Evolutionary conservation across 805 yeast species (phyloP).

Genomic region (Scheffersomyces ergatensis): DNA sequence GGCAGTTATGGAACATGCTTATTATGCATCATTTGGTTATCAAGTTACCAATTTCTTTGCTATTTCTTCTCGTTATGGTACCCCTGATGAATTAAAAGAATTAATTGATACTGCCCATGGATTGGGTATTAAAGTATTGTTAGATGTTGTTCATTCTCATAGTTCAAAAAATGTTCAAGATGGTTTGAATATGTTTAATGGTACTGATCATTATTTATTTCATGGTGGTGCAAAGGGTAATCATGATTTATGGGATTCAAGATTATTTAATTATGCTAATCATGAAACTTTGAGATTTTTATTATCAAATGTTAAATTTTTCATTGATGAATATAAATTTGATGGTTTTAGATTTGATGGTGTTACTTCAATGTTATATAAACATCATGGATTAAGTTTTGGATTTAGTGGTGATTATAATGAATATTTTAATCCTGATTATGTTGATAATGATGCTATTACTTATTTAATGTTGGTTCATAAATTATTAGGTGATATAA

Average conservation of each 20-base stretch:
- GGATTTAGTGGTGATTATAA: slow-evolving; percentile 91
- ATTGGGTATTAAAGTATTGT: slow-evolving; percentile 77
- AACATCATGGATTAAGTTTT: slow-evolving; percentile 89
- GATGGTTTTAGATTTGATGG: slow-evolving; percentile 98
- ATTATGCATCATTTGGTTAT: slow-evolving; percentile 97
- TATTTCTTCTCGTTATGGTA: slow-evolving; percentile 82
- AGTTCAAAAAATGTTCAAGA: slow-evolving; percentile 93
- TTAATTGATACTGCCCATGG: slow-evolving; percentile 90
- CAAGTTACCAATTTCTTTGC: slow-evolving; percentile 94
- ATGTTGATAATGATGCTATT: slow-evolving; percentile 85
- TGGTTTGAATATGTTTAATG: slow-evolving; percentile 91
- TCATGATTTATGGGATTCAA: slow-evolving; percentile 95
- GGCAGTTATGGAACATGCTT: slow-evolving; percentile 99
- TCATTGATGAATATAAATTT: slow-evolving; percentile 76
- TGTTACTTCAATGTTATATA: slow-evolving; percentile 88
- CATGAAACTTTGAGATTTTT: slow-evolving; percentile 89
- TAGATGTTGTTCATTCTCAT: slow-evolving; percentile 95
- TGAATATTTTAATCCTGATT: slow-evolving; percentile 77
- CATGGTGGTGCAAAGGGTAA: slow-evolving; percentile 88
- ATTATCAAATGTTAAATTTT: slow-evolving; percentile 79
- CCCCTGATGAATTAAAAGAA: slow-evolving; percentile 92
- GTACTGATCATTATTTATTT: slow-evolving; percentile 92
- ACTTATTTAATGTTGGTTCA: slow-evolving; percentile 91
- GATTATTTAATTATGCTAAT: slow-evolving; percentile 86
- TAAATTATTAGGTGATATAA: slow-evolving; percentile 59